Evolutionary conservation across 2,329 filamentous ascomycete species (phyloP).

Genomic region (Aspergillus arachidicola): DNA sequence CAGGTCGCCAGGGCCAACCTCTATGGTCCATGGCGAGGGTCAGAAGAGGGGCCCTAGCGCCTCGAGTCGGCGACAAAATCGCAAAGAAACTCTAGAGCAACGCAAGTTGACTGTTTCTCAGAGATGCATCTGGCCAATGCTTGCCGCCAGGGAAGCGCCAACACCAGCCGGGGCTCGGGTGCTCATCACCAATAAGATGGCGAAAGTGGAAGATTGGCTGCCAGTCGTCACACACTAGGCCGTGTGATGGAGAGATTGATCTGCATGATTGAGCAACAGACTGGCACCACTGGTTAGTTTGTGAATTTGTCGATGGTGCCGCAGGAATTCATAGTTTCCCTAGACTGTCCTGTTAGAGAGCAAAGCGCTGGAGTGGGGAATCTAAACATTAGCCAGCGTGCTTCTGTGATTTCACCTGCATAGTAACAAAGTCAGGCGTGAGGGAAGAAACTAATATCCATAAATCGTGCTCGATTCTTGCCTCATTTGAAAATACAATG

Average conservation of each 20-base stretch:
- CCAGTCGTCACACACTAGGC: conserved; percentile 37
- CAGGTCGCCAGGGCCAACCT: conserved; percentile 13
- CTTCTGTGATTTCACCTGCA: conserved; percentile 16
- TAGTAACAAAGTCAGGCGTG: neutral
- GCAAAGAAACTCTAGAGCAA: conserved; percentile 23
- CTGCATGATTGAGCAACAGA: conserved; percentile 29
- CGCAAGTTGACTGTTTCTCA: conserved; percentile 28
- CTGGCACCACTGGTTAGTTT: conserved; percentile 11
- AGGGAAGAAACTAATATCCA: neutral
- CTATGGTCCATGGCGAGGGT: conserved; percentile 25
- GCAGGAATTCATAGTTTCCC: neutral
- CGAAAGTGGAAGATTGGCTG: conserved; percentile 22
- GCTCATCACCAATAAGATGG: conserved; percentile 32
- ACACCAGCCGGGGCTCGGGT: conserved; percentile 22
- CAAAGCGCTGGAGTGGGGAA: conserved; percentile 15
- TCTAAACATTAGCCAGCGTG: neutral
- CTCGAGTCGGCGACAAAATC: conserved; percentile 16
- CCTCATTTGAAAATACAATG: neutral
- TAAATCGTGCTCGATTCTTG: neutral
- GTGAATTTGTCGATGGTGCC: neutral
- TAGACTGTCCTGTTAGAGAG: conserved; percentile 3
- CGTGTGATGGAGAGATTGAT: conserved; percentile 34
- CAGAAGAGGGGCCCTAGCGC: conserved; percentile 33
- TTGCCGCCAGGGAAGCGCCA: conserved; percentile 38
- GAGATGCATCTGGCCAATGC: conserved; percentile 40